A percentile compares a stretch with the other conserved stretches of the same genome.
phyloP scores from a whole-genome alignment of 805 yeast species.

The Spathaspora gorwiae region DNA sequence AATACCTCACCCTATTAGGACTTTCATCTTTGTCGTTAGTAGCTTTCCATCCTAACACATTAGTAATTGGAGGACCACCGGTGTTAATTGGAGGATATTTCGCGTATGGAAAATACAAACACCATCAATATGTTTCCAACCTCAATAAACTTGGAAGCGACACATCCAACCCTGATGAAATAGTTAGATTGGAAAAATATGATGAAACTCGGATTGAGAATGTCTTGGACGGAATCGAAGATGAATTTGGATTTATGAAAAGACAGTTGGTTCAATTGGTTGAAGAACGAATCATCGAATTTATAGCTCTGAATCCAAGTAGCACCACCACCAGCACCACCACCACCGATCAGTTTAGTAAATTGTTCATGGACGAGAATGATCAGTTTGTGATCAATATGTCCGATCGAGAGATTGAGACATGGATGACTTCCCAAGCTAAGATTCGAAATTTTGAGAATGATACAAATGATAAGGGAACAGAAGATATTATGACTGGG shows the following conservation, averaged over 20 bases:
- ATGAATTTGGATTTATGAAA: constrained; percentile 32
- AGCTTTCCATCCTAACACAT: constrained; percentile 32
- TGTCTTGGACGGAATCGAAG: constrained; percentile 33
- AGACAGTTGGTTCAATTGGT: constrained; percentile 21
- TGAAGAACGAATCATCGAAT: constrained; percentile 24
- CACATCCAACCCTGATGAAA: constrained; percentile 1
- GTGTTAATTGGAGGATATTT: constrained; percentile 23
- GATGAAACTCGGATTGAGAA: constrained; percentile 28
- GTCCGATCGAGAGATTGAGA: constrained; percentile 18
- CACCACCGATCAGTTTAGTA: neutral
- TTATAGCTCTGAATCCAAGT: constrained; percentile 14
- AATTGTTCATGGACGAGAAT: constrained; percentile 24
- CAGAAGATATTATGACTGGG: constrained; percentile 6
- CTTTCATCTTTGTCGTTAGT: constrained; percentile 23
- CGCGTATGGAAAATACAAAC: constrained; percentile 11
- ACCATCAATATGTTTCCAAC: constrained; percentile 5
- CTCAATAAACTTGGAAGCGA: neutral
- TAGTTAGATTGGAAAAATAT: constrained; percentile 21
- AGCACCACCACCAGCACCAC: neutral
- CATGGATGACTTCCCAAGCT: constrained; percentile 18
- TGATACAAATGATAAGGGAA: neutral
- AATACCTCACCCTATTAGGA: constrained; percentile 24
- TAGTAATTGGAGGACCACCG: constrained; percentile 37
- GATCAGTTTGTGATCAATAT: constrained; percentile 28
- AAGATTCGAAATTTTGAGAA: constrained; percentile 2